Evolutionary conservation across 23 red algal species (phyloP).

Genomic region (Porphyridium purpureum): DNA sequence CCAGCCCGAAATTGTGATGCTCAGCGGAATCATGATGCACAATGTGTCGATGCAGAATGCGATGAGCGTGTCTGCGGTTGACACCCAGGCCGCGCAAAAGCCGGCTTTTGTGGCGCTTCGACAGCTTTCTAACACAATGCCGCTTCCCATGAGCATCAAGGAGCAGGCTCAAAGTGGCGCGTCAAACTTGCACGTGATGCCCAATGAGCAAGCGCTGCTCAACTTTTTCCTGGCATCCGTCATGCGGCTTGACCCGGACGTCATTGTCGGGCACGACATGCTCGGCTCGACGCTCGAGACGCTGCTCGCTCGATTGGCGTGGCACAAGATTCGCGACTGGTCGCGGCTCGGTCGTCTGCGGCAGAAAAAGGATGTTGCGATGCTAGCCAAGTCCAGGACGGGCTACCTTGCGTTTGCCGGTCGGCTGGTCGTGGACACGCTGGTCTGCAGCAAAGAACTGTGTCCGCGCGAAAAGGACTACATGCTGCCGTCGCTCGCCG

Average conservation of each 20-base stretch:
- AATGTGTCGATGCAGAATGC: slow-evolving; percentile 46
- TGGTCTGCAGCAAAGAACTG: slow-evolving; percentile 40
- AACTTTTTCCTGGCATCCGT: slow-evolving; percentile 51
- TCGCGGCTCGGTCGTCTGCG: slow-evolving; percentile 67
- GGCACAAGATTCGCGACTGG: slow-evolving; percentile 51
- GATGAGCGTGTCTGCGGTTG: too few relatives aligned
- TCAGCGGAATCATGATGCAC: slow-evolving; percentile 25
- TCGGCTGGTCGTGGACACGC: slow-evolving; percentile 66
- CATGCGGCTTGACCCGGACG: slow-evolving; percentile 62
- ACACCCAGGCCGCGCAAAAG: too few relatives aligned
- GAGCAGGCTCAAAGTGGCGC: too few relatives aligned
- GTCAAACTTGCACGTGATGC: slow-evolving; percentile 39
- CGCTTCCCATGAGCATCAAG: too few relatives aligned
- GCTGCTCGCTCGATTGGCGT: slow-evolving; percentile 48
- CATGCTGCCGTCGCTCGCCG: slow-evolving; percentile 24
- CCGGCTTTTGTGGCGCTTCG: too few relatives aligned
- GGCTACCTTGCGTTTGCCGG: slow-evolving; percentile 46
- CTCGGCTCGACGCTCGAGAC: slow-evolving; percentile 54
- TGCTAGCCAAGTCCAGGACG: neutral
- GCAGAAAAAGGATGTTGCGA: slow-evolving; percentile 11
- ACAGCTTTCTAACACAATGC: too few relatives aligned
- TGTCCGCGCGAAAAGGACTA: slow-evolving; percentile 70
- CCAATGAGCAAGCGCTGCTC: slow-evolving; percentile 65
- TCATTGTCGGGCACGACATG: slow-evolving; percentile 58
- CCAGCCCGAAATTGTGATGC: slow-evolving; percentile 35